Percentiles rank a stretch among this genome's conserved stretches.
These are phyloP conservation scores for Eremochloa ophiuroides DNA, from an alignment of 176 grass and related monocot species.

Conservation along the genomic window DNA sequence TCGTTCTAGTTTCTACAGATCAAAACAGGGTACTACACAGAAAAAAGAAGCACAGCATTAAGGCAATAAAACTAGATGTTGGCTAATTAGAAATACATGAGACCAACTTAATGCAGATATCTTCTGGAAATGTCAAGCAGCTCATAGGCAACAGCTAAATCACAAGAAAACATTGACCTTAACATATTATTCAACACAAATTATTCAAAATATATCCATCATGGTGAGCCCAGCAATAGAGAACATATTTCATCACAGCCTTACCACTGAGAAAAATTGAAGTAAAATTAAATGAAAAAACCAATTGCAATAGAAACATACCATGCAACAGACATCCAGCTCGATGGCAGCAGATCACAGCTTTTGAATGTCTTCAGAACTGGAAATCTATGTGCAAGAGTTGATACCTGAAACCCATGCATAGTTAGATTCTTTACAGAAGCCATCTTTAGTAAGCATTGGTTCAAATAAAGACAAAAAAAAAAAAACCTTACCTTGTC, in stretches of 20 bases:
- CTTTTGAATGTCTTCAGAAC: constrained; percentile 81
- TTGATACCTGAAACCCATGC: constrained; percentile 55
- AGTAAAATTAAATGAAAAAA: neutral
- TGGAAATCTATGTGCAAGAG: constrained; percentile 81
- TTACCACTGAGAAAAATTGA: neutral
- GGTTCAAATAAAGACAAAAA: neutral
- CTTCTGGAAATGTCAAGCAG: neutral
- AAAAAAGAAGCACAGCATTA: constrained; percentile 9
- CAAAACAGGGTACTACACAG: neutral
- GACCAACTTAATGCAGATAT: neutral
- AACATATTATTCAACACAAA: too few relatives aligned
- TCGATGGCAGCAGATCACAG: constrained; percentile 72
- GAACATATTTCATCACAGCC: neutral
- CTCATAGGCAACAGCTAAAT: neutral
- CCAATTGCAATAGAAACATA: constrained; percentile 31
- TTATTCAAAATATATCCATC: neutral
- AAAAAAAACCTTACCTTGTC: constrained; percentile 87
- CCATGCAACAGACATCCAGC: constrained; percentile 99
- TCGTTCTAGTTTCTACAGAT: constrained; percentile 28
- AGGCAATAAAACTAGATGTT: constrained; percentile 15
- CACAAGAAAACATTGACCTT: neutral
- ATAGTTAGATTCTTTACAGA: constrained; percentile 32
- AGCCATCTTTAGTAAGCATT: constrained; percentile 1
- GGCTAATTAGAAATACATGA: neutral
- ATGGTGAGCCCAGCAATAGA: neutral